phyloP scores from a whole-genome alignment of 2,329 filamentous ascomycete genomes.

The Ustulina deusta region DNA sequence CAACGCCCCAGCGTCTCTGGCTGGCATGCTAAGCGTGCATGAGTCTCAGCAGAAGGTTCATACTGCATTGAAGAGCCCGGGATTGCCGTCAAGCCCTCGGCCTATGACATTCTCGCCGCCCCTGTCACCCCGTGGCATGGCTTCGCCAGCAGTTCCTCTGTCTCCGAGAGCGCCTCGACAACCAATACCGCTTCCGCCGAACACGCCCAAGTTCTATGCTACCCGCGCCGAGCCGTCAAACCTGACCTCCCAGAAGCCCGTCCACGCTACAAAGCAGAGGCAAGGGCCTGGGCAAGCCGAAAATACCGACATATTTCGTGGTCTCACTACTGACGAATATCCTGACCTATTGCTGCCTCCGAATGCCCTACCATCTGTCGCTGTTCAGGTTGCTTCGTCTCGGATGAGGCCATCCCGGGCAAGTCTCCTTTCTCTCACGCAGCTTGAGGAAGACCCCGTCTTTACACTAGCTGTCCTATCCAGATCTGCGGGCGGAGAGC shows the following conservation, averaged over 20 bases:
- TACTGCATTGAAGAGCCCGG: slow-evolving; percentile 67
- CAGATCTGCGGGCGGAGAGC: slow-evolving; percentile 78
- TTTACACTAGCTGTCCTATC: slow-evolving; percentile 90
- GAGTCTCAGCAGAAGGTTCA: slow-evolving; percentile 50
- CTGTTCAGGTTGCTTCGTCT: slow-evolving; percentile 90
- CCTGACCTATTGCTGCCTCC: slow-evolving; percentile 87
- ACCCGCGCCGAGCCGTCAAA: slow-evolving; percentile 56
- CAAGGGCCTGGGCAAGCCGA: slow-evolving; percentile 49
- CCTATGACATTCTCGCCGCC: slow-evolving; percentile 73
- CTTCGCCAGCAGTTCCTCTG: slow-evolving; percentile 66
- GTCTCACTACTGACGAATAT: slow-evolving; percentile 86
- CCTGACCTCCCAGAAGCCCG: slow-evolving; percentile 57
- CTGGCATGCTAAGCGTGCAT: slow-evolving; percentile 61
- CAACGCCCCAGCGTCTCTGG: slow-evolving; percentile 62
- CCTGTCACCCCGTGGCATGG: slow-evolving; percentile 70
- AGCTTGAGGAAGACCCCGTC: slow-evolving; percentile 90
- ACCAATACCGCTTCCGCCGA: slow-evolving; percentile 77
- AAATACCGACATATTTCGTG: slow-evolving; percentile 74
- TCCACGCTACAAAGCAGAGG: slow-evolving; percentile 55
- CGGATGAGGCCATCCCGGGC: slow-evolving; percentile 92
- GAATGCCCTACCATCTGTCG: slow-evolving; percentile 86
- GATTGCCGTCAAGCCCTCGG: slow-evolving; percentile 70
- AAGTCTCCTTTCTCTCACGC: slow-evolving; percentile 82
- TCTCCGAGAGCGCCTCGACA: slow-evolving; percentile 81
- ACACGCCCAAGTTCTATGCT: slow-evolving; percentile 73